phyloP scores from a whole-genome alignment of 2,329 filamentous ascomycete genomes.

The Cladophialophora yegresii region DNA sequence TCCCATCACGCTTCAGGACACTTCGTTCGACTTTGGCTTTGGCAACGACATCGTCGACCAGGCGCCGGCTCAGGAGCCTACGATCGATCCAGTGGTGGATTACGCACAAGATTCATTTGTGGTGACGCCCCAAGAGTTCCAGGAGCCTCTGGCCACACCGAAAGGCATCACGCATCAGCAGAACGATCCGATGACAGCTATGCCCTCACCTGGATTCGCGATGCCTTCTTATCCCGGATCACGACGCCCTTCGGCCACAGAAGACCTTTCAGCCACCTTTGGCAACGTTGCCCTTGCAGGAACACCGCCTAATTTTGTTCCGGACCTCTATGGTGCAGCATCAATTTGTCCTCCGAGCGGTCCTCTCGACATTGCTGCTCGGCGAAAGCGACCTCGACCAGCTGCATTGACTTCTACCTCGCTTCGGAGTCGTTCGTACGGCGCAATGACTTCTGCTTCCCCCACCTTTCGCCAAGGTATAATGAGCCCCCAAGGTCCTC shows the following conservation, averaged over 20 bases:
- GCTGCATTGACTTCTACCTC: slow-evolving; percentile 50
- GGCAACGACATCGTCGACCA: slow-evolving; percentile 21
- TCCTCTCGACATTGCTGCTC: slow-evolving; percentile 50
- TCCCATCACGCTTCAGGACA: slow-evolving; percentile 31
- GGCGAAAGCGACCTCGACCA: slow-evolving; percentile 50
- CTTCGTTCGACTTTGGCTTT: slow-evolving; percentile 36
- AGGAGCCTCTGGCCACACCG: slow-evolving; percentile 27
- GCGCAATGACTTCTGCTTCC: slow-evolving; percentile 46
- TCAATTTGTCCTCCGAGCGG: slow-evolving; percentile 38
- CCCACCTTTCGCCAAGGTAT: slow-evolving; percentile 43
- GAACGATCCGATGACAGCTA: slow-evolving; percentile 5
- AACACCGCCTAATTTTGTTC: slow-evolving; percentile 18
- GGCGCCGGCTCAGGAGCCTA: slow-evolving; percentile 6
- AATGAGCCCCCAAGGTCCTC: slow-evolving; percentile 40
- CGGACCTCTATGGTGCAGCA: slow-evolving; percentile 66
- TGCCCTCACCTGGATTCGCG: slow-evolving; percentile 32
- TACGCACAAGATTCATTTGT: slow-evolving; percentile 27
- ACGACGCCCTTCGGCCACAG: slow-evolving; percentile 33
- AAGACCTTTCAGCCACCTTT: slow-evolving; percentile 34
- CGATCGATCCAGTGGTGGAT: slow-evolving; percentile 11
- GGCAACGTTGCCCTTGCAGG: slow-evolving; percentile 32
- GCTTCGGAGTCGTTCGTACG: slow-evolving; percentile 43
- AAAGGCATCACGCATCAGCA: slow-evolving; percentile 22
- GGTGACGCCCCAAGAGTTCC: slow-evolving; percentile 28
- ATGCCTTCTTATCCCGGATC: slow-evolving; percentile 33